Evolutionary conservation across 2,329 filamentous ascomycete species (phyloP).

Genomic region (Seiridium cupressi): DNA sequence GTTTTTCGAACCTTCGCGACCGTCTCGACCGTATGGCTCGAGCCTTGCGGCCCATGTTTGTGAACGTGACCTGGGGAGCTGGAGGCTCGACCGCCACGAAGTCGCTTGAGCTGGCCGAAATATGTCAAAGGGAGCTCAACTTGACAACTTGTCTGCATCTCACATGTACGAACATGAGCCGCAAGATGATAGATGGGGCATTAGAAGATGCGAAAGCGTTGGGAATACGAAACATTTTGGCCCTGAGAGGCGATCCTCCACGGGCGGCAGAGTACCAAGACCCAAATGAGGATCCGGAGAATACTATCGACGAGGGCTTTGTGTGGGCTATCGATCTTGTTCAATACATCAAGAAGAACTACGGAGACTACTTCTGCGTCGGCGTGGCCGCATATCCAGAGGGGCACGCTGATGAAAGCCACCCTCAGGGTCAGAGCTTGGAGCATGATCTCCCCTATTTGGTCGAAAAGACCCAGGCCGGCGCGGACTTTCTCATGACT

Average conservation of each 20-base stretch:
- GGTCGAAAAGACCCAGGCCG: conserved; percentile 85
- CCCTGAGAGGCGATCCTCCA: conserved; percentile 87
- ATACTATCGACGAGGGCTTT: conserved; percentile 73
- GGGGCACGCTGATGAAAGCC: conserved; percentile 87
- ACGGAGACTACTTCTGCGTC: conserved; percentile 95
- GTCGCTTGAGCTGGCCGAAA: conserved; percentile 89
- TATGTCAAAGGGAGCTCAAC: conserved; percentile 88
- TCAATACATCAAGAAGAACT: conserved; percentile 77
- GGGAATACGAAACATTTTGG: conserved; percentile 91
- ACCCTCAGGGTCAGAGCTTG: conserved; percentile 66
- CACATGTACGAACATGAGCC: conserved; percentile 97
- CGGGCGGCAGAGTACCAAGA: conserved; percentile 83
- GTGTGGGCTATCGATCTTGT: conserved; percentile 88
- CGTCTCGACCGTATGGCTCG: conserved; percentile 94
- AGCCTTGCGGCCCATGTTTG: conserved; percentile 86
- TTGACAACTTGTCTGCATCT: conserved; percentile 94
- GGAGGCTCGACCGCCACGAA: conserved; percentile 89
- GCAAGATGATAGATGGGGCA: conserved; percentile 79
- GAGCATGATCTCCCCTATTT: conserved; percentile 86
- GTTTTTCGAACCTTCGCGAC: conserved; percentile 88
- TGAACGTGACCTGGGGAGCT: conserved; percentile 97
- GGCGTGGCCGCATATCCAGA: conserved; percentile 95
- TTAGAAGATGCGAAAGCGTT: conserved; percentile 87
- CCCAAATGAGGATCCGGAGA: conserved; percentile 53
- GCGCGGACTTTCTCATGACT: conserved; percentile 98